Evolutionary conservation across 768 basidiomycete genomes (phyloP).

Genomic region (Pholiota conissans): DNA sequence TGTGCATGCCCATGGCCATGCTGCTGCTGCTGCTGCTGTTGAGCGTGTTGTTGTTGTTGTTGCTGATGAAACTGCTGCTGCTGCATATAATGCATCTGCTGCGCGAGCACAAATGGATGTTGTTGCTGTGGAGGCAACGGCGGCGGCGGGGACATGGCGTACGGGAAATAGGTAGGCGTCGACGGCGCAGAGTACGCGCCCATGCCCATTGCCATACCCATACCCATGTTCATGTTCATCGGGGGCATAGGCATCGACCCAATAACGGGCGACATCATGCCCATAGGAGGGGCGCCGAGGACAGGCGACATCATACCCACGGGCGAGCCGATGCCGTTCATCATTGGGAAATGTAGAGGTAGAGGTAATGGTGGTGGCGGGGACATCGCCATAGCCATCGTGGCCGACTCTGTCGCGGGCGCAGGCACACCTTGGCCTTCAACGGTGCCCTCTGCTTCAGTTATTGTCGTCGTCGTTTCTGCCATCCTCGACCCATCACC

Average conservation of each 20-base stretch:
- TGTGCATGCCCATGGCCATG: conserved; percentile 3
- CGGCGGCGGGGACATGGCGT: background rate
- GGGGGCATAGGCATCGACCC: background rate
- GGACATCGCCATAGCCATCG: background rate
- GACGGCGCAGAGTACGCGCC: background rate
- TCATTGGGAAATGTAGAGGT: background rate
- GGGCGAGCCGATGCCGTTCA: background rate
- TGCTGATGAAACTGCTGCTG: background rate
- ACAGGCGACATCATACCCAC: background rate
- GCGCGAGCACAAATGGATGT: background rate
- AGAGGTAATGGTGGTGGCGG: background rate
- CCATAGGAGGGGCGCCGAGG: background rate
- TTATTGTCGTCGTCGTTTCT: too few relatives aligned
- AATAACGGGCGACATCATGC: background rate
- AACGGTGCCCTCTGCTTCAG: background rate
- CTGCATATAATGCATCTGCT: background rate
- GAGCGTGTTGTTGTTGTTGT: background rate
- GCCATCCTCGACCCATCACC: too few relatives aligned
- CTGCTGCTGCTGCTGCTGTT: background rate
- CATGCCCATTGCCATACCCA: background rate
- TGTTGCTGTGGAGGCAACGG: background rate
- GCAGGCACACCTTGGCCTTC: background rate
- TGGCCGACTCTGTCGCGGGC: background rate
- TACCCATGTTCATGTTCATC: too few relatives aligned
- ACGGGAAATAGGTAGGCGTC: background rate